These are phyloP conservation scores for Aspergillus proliferans DNA, from an alignment of 2,329 filamentous ascomycete species.

Conservation along the genomic window DNA sequence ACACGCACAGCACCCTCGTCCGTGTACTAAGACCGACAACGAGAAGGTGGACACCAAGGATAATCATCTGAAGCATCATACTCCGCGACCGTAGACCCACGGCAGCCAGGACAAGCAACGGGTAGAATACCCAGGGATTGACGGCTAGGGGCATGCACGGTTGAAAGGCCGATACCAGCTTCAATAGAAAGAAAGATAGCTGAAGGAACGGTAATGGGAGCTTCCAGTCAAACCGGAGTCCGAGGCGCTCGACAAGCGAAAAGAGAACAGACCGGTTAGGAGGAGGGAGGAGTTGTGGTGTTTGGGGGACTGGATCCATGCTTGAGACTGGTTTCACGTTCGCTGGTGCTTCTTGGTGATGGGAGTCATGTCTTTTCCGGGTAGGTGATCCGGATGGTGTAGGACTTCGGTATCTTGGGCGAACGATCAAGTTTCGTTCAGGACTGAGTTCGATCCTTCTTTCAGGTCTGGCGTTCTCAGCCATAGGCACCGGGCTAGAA, in stretches of 20 bases:
- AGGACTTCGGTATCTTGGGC: conserved; percentile 22
- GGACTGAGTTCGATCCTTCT: conserved; percentile 17
- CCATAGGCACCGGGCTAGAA: conserved; percentile 10
- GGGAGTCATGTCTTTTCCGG: conserved; percentile 8
- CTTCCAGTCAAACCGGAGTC: conserved; percentile 20
- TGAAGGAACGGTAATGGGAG: conserved; percentile 42
- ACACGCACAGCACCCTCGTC: conserved; percentile 28
- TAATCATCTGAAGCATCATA: conserved; percentile 31
- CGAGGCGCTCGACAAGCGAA: conserved; percentile 18
- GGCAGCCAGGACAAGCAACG: conserved; percentile 62
- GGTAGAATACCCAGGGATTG: conserved; percentile 59
- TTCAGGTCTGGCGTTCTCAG: conserved; percentile 10
- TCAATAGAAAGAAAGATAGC: conserved; percentile 60
- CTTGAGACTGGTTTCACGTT: neutral
- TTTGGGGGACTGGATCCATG: neutral
- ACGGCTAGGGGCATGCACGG: conserved; percentile 67
- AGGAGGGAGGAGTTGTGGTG: conserved; percentile 37
- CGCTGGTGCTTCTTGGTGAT: conserved; percentile 10
- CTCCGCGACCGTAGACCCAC: conserved; percentile 50
- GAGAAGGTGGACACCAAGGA: conserved; percentile 44
- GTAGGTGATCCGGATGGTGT: conserved; percentile 20
- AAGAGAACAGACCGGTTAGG: conserved; percentile 21
- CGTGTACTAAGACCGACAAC: conserved; percentile 38
- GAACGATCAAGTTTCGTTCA: conserved; percentile 29
- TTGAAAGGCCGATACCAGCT: conserved; percentile 58